Evolutionary conservation across 305 asterid species (phyloP).

Genomic region (Rubia tinctorum): DNA sequence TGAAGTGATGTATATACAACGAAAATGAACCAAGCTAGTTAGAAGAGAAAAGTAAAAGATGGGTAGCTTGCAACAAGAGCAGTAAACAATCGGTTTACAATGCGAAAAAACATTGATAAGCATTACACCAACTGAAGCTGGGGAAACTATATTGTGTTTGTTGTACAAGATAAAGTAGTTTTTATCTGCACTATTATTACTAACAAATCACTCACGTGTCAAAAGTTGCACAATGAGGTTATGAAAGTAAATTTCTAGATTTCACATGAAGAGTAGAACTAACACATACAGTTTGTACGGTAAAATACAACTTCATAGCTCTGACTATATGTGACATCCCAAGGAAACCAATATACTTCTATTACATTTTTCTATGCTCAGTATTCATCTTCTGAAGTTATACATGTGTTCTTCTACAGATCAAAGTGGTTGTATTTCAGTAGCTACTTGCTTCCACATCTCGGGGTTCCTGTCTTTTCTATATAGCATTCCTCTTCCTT

Average conservation of each 20-base stretch:
- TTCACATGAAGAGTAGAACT: not conserved
- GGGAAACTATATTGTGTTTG: not conserved
- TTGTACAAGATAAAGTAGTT: not conserved
- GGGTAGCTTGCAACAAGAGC: not conserved
- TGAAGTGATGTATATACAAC: slow-evolving; percentile 64
- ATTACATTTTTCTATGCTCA: not conserved
- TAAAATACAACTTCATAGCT: not conserved
- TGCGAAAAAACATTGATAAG: not conserved
- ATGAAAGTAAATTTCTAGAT: not conserved
- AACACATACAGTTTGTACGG: not conserved
- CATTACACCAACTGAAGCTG: not conserved
- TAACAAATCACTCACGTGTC: not conserved
- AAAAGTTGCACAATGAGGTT: not conserved
- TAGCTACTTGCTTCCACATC: slow-evolving; percentile 90
- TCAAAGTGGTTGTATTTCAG: not conserved
- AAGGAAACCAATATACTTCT: not conserved
- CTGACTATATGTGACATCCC: not conserved
- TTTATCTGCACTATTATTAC: not conserved
- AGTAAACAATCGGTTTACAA: not conserved
- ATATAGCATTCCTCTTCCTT: slow-evolving; percentile 88
- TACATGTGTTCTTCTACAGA: not conserved
- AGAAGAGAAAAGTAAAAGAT: not conserved
- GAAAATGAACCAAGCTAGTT: slow-evolving; percentile 6
- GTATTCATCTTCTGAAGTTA: not conserved
- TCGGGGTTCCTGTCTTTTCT: slow-evolving; percentile 87